Evolutionary conservation across 192 early-diverging fungal species (phyloP), one percentile per base, ranked within the genome.

Genomic region (Funneliformis mosseae): DNA sequence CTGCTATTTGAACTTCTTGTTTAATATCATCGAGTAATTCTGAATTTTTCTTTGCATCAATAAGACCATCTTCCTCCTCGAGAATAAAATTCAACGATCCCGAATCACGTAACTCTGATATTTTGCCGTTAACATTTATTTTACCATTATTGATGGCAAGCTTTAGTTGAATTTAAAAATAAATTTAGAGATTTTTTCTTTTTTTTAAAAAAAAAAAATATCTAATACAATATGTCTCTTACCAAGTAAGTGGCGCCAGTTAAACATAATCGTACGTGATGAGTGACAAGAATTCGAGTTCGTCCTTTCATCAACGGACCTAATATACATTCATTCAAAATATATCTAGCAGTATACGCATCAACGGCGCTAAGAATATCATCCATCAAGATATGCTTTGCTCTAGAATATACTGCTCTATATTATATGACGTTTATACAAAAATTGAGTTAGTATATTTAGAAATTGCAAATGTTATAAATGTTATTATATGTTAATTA

Each of bases 281-380:
- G 98, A 1, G 96, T 96, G 12, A 97, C 98, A 43, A 99, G 88
- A 41, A 99, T 83, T 4, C 92, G 83, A 1, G 98, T 99, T 14
- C 96, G 89, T 25, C 90, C 89, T 4, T 81, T 81, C 89, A 99
- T 88, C 63, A 96, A 84, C n/a, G 87, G 89, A 25, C 91, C 90
- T 10, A 90, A 85, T 81, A 99, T 75, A 77, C 94, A 95, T 61
- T 92, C 77, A 4, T 91, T 88, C 55, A 95, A 91, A 46, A 99
- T 86, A 77, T 95, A 94, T 61, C 90, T 90, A 39, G 93, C 96
- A 6, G 97, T 99, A 74, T 97, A 96, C 1, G 96, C 93, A 82
- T 99, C 98, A 0, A 98, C 97, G 33, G 98, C 97, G 28, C 93
- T 95, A 48, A 98, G 85, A 83, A 93, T 93, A 83, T 97, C 97